These are phyloP conservation scores for Iberis pinnata DNA, from an alignment of 345 rosid genomes.

Conservation along the genomic window DNA sequence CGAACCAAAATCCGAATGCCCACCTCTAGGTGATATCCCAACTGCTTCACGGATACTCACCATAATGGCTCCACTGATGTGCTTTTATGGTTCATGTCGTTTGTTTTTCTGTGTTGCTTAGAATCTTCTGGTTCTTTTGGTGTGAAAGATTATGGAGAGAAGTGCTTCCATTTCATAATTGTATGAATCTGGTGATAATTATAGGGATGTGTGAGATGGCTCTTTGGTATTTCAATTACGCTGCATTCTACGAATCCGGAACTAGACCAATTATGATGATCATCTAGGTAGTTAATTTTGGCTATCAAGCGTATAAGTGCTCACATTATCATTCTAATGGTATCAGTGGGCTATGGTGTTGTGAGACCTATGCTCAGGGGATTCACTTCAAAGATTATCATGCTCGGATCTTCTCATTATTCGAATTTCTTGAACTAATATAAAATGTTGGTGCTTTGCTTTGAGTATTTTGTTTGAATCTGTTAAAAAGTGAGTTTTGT, in stretches of 20 bases:
- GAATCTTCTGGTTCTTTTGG: constrained; percentile 88
- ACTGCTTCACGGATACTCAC: constrained; percentile 84
- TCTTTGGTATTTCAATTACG: constrained; percentile 92
- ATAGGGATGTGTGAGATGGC: constrained; percentile 96
- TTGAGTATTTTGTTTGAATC: too few relatives aligned
- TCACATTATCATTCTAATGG: constrained; percentile 72
- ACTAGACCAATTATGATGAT: constrained; percentile 81
- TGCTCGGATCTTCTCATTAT: constrained; percentile 93
- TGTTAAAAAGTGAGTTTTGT: too few relatives aligned
- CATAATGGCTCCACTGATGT: constrained; percentile 96
- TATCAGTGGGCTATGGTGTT: constrained; percentile 95
- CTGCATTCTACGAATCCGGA: constrained; percentile 81
- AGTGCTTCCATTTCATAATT: constrained; percentile 82
- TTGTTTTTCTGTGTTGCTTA: constrained; percentile 81
- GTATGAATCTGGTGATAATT: constrained; percentile 76
- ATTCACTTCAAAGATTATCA: constrained; percentile 68
- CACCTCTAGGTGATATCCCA: too few relatives aligned
- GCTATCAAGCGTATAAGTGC: constrained; percentile 74
- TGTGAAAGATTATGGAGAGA: constrained; percentile 91
- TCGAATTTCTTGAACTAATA: constrained; percentile 83
- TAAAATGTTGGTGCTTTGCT: constrained; percentile 90
- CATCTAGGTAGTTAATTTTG: constrained; percentile 87
- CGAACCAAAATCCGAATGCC: too few relatives aligned
- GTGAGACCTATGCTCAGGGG: constrained; percentile 97
- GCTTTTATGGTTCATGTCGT: constrained; percentile 78